Conservation (phyloP, 2,329 filamentous ascomycete genomes). For the Aspergillus sp. region DNA sequence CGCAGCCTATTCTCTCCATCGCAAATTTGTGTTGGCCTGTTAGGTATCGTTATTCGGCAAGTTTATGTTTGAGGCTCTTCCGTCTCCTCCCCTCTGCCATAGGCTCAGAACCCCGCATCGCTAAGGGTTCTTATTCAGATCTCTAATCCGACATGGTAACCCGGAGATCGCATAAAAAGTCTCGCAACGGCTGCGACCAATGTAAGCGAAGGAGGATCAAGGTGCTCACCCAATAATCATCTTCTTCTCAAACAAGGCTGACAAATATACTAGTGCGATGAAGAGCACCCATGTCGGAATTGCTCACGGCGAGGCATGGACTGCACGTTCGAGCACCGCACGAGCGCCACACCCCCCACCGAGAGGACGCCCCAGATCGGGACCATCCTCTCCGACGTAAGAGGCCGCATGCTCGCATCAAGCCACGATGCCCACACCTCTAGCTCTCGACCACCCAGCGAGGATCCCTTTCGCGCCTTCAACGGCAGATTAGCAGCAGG, state of each 20-base stretch:
- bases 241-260: background rate
- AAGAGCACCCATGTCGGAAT: slow-evolving; percentile 31
- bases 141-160: background rate
- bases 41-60: background rate
- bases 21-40: background rate
- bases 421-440: background rate
- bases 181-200: slow-evolving; percentile 13
- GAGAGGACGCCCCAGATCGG: slow-evolving; percentile 13
- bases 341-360: background rate
- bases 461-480: slow-evolving; percentile 3
- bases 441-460: slow-evolving; percentile 34
- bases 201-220: slow-evolving; percentile 13
- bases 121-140: background rate
- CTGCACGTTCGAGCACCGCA: slow-evolving; percentile 19
- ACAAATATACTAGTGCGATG: slow-evolving; percentile 29
- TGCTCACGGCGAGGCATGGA: slow-evolving; percentile 29
- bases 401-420: background rate
- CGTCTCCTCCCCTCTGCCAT: background rate
- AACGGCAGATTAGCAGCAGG: background rate
- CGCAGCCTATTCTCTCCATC: background rate
- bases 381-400: slow-evolving; percentile 3
- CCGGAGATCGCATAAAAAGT: slow-evolving; percentile 12
- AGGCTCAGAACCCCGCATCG: background rate
- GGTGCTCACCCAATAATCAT: background rate
- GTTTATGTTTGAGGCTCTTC: background rate